A percentile compares a stretch with the other conserved stretches of the same genome.
phyloP scores from a whole-genome alignment of 2,329 filamentous ascomycete genomes.

The Stemphylium lycopersici region DNA sequence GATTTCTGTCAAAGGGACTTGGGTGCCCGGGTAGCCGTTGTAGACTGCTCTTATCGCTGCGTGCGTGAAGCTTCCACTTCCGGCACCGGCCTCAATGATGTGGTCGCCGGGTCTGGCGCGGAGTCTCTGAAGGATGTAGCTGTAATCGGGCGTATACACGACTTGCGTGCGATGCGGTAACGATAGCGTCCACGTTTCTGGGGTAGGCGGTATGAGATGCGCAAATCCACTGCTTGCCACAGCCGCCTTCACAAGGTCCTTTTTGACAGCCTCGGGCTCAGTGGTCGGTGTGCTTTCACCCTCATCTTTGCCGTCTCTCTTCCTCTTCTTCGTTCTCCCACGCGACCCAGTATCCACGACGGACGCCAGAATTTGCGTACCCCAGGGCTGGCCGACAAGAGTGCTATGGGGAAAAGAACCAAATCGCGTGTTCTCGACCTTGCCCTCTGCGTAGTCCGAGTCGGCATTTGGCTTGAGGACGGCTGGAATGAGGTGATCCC shows the following conservation, averaged over 20 bases:
- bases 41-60: conserved; percentile 78
- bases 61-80: conserved; percentile 84
- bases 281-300: conserved; percentile 18
- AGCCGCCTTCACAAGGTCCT: conserved; percentile 43
- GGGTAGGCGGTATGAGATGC: conserved; percentile 78
- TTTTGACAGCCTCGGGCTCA: conserved; percentile 43
- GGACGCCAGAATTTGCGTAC: conserved; percentile 87
- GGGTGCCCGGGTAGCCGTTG: conserved; percentile 65
- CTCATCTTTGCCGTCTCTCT: conserved; percentile 50
- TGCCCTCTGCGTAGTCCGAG: conserved; percentile 54
- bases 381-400: conserved; percentile 78
- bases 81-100: conserved; percentile 81
- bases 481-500: conserved; percentile 81
- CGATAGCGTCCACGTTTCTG: conserved; percentile 81
- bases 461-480: conserved; percentile 55
- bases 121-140: conserved; percentile 79
- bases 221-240: conserved; percentile 72
- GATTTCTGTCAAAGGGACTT: conserved; percentile 11
- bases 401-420: conserved; percentile 70
- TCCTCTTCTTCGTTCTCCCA: conserved; percentile 64
- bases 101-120: conserved; percentile 73
- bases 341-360: conserved; percentile 90
- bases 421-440: conserved; percentile 83
- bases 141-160: conserved; percentile 86
- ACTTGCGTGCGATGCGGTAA: conserved; percentile 84